These are phyloP conservation scores for Pestalotiopsis sp. DNA, from an alignment of 2,329 filamentous ascomycete species.

Conservation along the genomic window DNA sequence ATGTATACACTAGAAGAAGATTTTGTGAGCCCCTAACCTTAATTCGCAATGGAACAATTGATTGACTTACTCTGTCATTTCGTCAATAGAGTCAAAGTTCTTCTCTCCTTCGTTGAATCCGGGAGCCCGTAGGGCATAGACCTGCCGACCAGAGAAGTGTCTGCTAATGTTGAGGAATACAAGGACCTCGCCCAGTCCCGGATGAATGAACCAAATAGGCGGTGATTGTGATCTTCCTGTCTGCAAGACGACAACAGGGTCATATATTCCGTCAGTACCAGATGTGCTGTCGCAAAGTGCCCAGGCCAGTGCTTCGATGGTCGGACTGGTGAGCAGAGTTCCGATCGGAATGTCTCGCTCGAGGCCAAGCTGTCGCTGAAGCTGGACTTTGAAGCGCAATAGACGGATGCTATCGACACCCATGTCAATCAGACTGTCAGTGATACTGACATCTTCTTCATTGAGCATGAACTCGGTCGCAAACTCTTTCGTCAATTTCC, in stretches of 20 bases:
- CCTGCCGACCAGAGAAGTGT: conserved; percentile 15
- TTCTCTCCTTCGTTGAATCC: conserved; percentile 38
- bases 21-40: neutral
- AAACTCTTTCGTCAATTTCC: neutral
- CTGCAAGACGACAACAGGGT: conserved; percentile 13
- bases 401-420: conserved; percentile 16
- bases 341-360: conserved; percentile 8
- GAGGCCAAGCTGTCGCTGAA: conserved; percentile 2
- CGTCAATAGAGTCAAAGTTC: conserved; percentile 36
- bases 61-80: conserved; percentile 25
- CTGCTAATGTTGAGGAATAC: conserved; percentile 18
- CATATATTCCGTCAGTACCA: neutral
- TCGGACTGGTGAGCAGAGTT: conserved; percentile 12
- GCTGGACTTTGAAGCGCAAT: conserved; percentile 5
- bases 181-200: conserved; percentile 19
- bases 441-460: neutral
- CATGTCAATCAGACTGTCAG: conserved; percentile 13
- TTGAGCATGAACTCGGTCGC: conserved; percentile 6
- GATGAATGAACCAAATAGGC: conserved; percentile 16
- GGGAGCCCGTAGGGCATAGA: conserved; percentile 16
- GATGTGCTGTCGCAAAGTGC: neutral
- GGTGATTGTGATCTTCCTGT: neutral
- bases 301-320: neutral
- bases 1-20: conserved; percentile 35
- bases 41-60: neutral